Evolutionary conservation across 331 rosid species (phyloP), one percentile per base, ranked within the genome.

Genomic region (Malus hybrid): DNA sequence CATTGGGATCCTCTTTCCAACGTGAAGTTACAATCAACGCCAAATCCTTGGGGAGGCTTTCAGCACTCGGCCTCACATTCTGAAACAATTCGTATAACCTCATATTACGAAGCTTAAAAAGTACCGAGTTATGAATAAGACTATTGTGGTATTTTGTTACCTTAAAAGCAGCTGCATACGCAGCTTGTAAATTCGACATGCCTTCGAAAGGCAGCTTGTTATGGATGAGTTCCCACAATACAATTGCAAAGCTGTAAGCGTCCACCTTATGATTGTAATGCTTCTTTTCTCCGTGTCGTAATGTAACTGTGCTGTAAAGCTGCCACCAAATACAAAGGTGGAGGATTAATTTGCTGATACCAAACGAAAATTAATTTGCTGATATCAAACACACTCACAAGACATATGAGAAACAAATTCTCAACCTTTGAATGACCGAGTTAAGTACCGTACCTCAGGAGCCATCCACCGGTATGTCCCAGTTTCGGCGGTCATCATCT

Each of bases 381-480:
- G 77, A 82, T 20, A 42, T 26, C 32, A 79, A 75, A 22, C 61
- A 44, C 46, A 34, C 46, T 33, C 16, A 69, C 29, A 42, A 67
- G 74, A 10, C 1, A 73, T 3, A 22, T 42, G 6, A 28, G 68
- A 32, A 46, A 68, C 6, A 81, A 5, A 44, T 6, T 18, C 16
- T 10, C 2, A 24, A 30, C 6, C 29, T 22, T 32, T 55, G 66
- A 81, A 65, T 57, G 50, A 63, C 39, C 33, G 7, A 56, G 4
- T 50, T 6, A 6, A 76, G 61, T 8, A 50, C 22, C 8, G 73
- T 82, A 91, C 97, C 89, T 93, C 98, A 3, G 98, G 97, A 75
- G 98, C 97, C 98, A 93, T 93, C 98, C 98, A 93, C 28, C 97
- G 88, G 66, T 93, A 93, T 53, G 98, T 93, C 64, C 98, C 98